A percentile compares a stretch with the other conserved stretches of the same genome.
phyloP scores from a whole-genome alignment of 805 yeast genomes.

The Cyberlindnera samutprakarnensis region DNA sequence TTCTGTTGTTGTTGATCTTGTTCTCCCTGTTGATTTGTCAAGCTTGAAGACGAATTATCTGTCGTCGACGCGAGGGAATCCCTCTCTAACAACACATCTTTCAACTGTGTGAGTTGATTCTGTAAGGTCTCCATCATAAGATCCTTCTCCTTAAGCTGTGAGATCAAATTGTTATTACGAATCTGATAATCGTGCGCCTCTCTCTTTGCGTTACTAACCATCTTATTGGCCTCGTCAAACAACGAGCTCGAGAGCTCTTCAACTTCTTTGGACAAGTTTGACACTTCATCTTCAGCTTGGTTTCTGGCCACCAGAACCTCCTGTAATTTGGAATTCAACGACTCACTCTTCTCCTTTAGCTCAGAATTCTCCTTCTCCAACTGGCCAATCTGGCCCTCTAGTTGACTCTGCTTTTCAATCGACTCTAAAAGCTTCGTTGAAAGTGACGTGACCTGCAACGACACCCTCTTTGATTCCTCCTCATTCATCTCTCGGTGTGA shows the following conservation, averaged over 20 bases:
- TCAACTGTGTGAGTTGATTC: slow-evolving; percentile 61
- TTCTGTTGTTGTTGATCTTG: background rate
- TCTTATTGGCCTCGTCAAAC: slow-evolving; percentile 76
- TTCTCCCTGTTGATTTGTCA: background rate
- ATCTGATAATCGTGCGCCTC: slow-evolving; percentile 53
- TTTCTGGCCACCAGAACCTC: slow-evolving; percentile 30
- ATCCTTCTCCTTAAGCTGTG: slow-evolving; percentile 62
- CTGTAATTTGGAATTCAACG: slow-evolving; percentile 25
- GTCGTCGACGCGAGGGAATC: too few relatives aligned
- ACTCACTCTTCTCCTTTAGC: slow-evolving; percentile 18
- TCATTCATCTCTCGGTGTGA: slow-evolving; percentile 2
- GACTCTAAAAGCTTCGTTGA: slow-evolving; percentile 57
- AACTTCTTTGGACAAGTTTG: slow-evolving; percentile 60
- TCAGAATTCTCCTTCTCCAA: slow-evolving; percentile 30
- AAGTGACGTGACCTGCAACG: slow-evolving; percentile 46
- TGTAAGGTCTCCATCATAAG: slow-evolving; percentile 54
- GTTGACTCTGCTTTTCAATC: slow-evolving; percentile 45
- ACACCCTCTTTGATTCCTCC: slow-evolving; percentile 34
- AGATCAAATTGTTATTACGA: slow-evolving; percentile 47
- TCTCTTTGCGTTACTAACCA: slow-evolving; percentile 74
- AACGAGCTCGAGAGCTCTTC: slow-evolving; percentile 73
- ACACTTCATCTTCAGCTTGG: slow-evolving; percentile 51
- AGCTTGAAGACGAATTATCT: slow-evolving; percentile 20
- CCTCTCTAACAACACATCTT: slow-evolving; percentile 43
- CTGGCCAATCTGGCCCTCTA: slow-evolving; percentile 41